Conservation (phyloP, 257 asterid species). For the Gentiana straminea region DNA sequence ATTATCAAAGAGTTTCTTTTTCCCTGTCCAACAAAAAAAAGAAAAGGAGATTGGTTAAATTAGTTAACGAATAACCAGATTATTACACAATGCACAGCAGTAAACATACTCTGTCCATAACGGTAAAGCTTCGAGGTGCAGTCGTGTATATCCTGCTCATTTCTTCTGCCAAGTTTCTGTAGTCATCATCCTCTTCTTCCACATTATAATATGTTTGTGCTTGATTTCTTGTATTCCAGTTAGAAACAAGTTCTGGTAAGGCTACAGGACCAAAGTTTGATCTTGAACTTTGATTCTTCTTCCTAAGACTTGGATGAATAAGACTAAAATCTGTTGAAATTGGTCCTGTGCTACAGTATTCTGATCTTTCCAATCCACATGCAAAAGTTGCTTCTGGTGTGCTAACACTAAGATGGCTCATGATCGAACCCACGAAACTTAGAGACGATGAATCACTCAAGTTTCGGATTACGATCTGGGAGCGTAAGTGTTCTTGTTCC, state of each 20-base stretch:
- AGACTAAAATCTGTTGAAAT: slow-evolving; percentile 33
- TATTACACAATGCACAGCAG: no score
- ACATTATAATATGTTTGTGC: slow-evolving; percentile 12
- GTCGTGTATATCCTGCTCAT: slow-evolving; percentile 56
- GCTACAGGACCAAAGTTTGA: slow-evolving; percentile 18
- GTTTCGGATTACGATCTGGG: slow-evolving; percentile 40
- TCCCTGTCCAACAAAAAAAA: slow-evolving; percentile 34
- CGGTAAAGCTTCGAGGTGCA: slow-evolving; percentile 50
- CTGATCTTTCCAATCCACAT: slow-evolving; percentile 57
- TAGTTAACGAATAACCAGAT: background rate
- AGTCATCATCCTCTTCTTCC: slow-evolving; percentile 68
- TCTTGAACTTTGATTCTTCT: slow-evolving; percentile 7
- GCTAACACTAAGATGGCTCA: slow-evolving; percentile 62
- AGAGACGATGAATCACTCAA: slow-evolving; percentile 23
- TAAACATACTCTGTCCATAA: slow-evolving; percentile 58
- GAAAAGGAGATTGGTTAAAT: background rate
- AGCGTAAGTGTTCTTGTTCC: slow-evolving; percentile 31
- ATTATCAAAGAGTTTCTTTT: slow-evolving; percentile 58
- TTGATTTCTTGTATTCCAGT: slow-evolving; percentile 13
- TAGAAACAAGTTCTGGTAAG: slow-evolving; percentile 28
- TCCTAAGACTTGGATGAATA: slow-evolving; percentile 38
- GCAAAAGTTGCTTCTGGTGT: slow-evolving; percentile 76
- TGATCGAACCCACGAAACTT: slow-evolving; percentile 35
- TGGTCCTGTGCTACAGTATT: slow-evolving; percentile 46
- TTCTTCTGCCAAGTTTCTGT: slow-evolving; percentile 50